Evolutionary conservation across 2,329 filamentous ascomycete genomes (phyloP).

Genomic region (Xylariaceae sp.): DNA sequence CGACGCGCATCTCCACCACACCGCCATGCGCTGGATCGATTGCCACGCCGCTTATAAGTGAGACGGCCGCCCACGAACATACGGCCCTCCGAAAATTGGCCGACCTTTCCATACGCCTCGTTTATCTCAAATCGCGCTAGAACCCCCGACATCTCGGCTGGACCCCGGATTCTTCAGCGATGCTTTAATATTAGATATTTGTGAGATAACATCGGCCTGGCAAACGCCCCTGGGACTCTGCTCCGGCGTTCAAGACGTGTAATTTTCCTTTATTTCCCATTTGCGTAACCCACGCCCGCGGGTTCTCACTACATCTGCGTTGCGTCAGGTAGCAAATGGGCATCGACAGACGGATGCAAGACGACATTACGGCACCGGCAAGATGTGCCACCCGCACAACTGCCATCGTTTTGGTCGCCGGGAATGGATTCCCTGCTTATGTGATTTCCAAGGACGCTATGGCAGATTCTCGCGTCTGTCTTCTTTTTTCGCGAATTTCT

Average conservation of each 20-base stretch:
- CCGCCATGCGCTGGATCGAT: not conserved
- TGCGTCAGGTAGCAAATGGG: slow-evolving; percentile 21
- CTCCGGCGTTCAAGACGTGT: slow-evolving; percentile 4
- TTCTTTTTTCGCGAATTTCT: slow-evolving; percentile 7
- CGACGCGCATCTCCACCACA: not conserved
- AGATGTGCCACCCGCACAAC: slow-evolving; percentile 6
- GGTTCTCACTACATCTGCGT: slow-evolving; percentile 17
- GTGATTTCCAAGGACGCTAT: slow-evolving; percentile 11
- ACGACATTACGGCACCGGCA: slow-evolving; percentile 4
- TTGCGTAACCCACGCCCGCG: slow-evolving; percentile 3
- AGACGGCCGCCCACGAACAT: slow-evolving; percentile 18
- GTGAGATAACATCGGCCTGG: slow-evolving; percentile 10
- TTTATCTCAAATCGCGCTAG: slow-evolving; percentile 3
- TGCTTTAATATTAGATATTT: slow-evolving; percentile 13
- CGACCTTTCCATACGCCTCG: not conserved
- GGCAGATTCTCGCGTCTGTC: slow-evolving; percentile 11
- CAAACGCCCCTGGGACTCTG: slow-evolving; percentile 7
- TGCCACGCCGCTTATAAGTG: slow-evolving; percentile 17
- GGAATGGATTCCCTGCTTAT: slow-evolving; percentile 8
- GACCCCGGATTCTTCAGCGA: slow-evolving; percentile 9
- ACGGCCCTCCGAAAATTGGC: slow-evolving; percentile 5
- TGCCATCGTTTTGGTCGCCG: slow-evolving; percentile 4
- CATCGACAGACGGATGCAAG: slow-evolving; percentile 15
- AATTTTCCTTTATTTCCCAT: slow-evolving; percentile 17
- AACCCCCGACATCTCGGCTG: slow-evolving; percentile 7